Evolutionary conservation across 2,329 filamentous ascomycete genomes (phyloP).

Genomic region (Cladosporium sp.): DNA sequence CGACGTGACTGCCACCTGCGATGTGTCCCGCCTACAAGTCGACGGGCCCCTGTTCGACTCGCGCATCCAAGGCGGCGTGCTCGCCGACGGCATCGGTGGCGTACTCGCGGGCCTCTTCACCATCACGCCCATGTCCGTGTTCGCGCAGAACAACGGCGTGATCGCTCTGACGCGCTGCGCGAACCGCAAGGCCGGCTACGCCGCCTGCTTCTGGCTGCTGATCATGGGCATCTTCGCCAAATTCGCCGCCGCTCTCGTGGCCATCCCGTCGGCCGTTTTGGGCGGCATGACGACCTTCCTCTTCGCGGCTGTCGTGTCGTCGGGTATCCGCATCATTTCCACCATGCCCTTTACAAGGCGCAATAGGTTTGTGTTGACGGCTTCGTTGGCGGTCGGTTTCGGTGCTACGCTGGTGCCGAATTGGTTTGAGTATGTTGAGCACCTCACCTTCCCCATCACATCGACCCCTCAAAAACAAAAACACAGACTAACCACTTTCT

Average conservation of each 20-base stretch:
- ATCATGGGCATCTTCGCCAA: slow-evolving; percentile 81
- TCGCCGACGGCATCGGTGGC: slow-evolving; percentile 74
- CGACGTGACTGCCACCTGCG: slow-evolving; percentile 70
- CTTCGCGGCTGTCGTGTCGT: slow-evolving; percentile 71
- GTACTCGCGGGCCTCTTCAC: slow-evolving; percentile 72
- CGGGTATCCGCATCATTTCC: slow-evolving; percentile 71
- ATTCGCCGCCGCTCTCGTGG: slow-evolving; percentile 73
- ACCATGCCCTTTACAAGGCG: slow-evolving; percentile 71
- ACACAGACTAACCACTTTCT: slow-evolving; percentile 17
- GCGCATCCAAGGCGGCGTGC: slow-evolving; percentile 71
- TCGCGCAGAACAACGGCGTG: slow-evolving; percentile 82
- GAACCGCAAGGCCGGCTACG: slow-evolving; percentile 75
- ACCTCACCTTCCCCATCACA: neutral
- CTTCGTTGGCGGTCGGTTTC: slow-evolving; percentile 68
- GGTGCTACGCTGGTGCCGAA: slow-evolving; percentile 45
- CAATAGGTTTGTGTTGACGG: slow-evolving; percentile 77
- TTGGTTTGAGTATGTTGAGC: slow-evolving; percentile 30
- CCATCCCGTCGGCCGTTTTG: slow-evolving; percentile 58
- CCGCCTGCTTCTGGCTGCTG: slow-evolving; percentile 70
- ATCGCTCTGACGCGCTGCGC: slow-evolving; percentile 79
- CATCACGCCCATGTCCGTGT: slow-evolving; percentile 74
- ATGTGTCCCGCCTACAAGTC: slow-evolving; percentile 72
- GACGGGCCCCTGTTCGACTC: slow-evolving; percentile 69
- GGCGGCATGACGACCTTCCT: slow-evolving; percentile 67
- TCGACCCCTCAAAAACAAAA: too few species aligned